These are phyloP conservation scores for Miamiensis avidus DNA, from an alignment of 169 alveolate genomes.

Conservation along the genomic window DNA sequence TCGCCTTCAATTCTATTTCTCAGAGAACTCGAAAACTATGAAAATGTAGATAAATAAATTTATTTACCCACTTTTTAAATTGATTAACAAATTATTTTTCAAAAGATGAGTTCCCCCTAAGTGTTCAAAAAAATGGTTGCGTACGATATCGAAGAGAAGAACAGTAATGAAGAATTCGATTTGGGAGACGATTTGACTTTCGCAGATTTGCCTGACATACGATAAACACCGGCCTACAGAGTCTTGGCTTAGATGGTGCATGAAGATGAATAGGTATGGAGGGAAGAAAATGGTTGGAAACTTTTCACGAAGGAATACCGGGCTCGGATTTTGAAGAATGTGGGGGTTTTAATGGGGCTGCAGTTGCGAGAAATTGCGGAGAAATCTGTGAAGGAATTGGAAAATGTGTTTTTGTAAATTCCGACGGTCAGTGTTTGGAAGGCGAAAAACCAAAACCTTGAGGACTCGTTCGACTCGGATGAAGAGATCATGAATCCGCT, in stretches of 20 bases:
- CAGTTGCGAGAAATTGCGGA: conserved; percentile 55
- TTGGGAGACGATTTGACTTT: conserved; percentile 53
- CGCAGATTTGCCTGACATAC: conserved; percentile 68
- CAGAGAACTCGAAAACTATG: too few species aligned
- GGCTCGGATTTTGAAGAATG: conserved; percentile 47
- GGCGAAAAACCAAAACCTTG: background rate
- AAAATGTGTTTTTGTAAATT: conserved; percentile 33
- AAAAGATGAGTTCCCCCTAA: background rate
- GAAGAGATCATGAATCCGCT: background rate
- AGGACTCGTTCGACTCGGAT: background rate
- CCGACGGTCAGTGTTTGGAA: conserved; percentile 30
- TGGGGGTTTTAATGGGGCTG: conserved; percentile 55
- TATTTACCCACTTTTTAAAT: too few species aligned
- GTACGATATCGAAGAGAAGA: conserved; percentile 2
- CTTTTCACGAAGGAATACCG: conserved; percentile 52
- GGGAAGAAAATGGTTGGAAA: conserved; percentile 27
- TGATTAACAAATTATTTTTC: too few species aligned
- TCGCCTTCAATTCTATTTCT: too few species aligned
- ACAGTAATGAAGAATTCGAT: conserved; percentile 31
- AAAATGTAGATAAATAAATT: too few species aligned
- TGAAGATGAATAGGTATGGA: conserved; percentile 40
- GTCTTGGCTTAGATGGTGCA: conserved; percentile 60
- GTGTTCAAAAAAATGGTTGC: background rate
- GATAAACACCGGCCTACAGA: conserved; percentile 76
- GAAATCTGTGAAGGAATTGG: conserved; percentile 41